phyloP scores from a whole-genome alignment of 163 green algal genomes.

The Chlorella variabilis region DNA sequence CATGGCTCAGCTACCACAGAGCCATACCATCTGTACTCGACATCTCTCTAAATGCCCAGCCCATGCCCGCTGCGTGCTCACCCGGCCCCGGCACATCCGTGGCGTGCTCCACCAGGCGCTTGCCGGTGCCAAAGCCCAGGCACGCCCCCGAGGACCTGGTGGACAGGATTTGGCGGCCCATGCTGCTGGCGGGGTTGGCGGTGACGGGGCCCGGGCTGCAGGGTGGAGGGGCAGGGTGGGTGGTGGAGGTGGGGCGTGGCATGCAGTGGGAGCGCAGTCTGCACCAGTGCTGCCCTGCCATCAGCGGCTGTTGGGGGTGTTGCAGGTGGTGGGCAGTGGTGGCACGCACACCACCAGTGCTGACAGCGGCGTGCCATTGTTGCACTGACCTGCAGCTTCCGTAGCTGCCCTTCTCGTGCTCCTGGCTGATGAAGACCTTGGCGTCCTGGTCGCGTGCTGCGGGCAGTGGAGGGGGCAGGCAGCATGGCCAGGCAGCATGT shows the following conservation, averaged over 20 bases:
- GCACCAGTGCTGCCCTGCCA: not conserved
- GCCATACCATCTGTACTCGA: too few species aligned
- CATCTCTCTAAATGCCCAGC: too few species aligned
- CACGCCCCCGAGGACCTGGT: not conserved
- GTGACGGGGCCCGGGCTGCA: slow-evolving; percentile 28
- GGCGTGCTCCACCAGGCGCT: slow-evolving; percentile 26
- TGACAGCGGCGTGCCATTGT: too few species aligned
- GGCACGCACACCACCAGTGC: too few species aligned
- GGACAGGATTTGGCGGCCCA: slow-evolving; percentile 23
- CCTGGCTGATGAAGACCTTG: slow-evolving; percentile 55
- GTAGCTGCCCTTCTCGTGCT: slow-evolving; percentile 57
- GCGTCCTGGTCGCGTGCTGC: slow-evolving; percentile 48
- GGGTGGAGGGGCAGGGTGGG: not conserved
- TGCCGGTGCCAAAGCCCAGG: slow-evolving; percentile 28
- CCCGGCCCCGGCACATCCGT: slow-evolving; percentile 22
- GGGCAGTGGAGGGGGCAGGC: too few species aligned
- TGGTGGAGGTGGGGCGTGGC: not conserved
- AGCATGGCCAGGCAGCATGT: too few species aligned
- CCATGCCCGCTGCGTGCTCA: too few species aligned
- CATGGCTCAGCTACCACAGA: too few species aligned
- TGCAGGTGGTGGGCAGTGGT: too few species aligned
- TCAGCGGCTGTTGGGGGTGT: too few species aligned
- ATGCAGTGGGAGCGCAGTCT: too few species aligned
- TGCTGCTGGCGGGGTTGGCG: slow-evolving; percentile 21
- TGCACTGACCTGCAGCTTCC: slow-evolving; percentile 26